Evolutionary conservation across 1,139 yeast genomes (phyloP), one percentile per base, ranked within the genome.

Genomic region (Hansenula lynferdii): DNA sequence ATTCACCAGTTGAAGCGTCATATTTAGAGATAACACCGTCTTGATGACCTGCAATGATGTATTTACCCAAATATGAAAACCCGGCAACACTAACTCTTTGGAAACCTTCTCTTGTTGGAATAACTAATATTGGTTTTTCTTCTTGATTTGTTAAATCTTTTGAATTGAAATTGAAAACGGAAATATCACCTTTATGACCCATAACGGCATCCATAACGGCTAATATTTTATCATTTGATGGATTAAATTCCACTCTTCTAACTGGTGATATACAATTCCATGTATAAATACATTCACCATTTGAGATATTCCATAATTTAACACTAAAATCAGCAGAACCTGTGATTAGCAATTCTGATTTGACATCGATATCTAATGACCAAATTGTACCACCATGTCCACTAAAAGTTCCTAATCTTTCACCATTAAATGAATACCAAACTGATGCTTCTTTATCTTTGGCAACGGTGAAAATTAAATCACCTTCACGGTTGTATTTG

Each of bases 381-480:
- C 95, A 89, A 57, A 92, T 83, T 45, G 97, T 86, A 80, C 98
- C 98, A 48, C 75, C 75, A 62, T 92, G 98, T 15, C 89, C 89
- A 45, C 77, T 80, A 51, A 87, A 77, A 42, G 99, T 92, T 38
- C 98, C 99, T 45, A 94, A 67, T 65, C 98, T 80, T 67, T 94
- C 98, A 54, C 99, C 99, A 61, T 90, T 92, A 49, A 85, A 83
- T 21, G 97, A 78, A 64, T 77, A 92, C 97, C 97, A 94, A 47
- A 90, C 84, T 41, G 89, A 81, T n/a, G 92, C 94, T 35, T 71
- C 72, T 55, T 77, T 77, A 75, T 90, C 98, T 65, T 94, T 89
- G 54, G 97, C 90, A 32, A 87, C 92, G 10, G 97, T 81, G 62
- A 94, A 85, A 46, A 94, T 75, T 53, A 94, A 69, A 63, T 94